These are phyloP conservation scores for Fusarium austroafricanum DNA, from an alignment of 2,329 filamentous ascomycete species.

Conservation along the genomic window DNA sequence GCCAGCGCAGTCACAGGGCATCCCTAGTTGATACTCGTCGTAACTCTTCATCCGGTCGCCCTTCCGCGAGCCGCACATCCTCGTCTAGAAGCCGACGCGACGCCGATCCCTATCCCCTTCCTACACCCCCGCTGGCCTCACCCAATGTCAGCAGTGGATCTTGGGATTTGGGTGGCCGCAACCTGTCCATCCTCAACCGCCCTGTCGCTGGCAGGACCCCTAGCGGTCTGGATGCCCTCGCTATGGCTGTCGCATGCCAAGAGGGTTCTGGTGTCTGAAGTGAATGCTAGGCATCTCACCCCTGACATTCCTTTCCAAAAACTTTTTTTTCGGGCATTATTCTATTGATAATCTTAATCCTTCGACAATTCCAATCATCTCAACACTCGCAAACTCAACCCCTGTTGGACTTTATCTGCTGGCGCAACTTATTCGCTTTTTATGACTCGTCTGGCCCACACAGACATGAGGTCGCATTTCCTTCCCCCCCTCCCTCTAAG, in stretches of 20 bases:
- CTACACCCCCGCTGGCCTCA: conserved; percentile 53
- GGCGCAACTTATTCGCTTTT: conserved; percentile 7
- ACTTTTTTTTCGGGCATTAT: conserved; percentile 6
- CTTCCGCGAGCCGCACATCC: conserved; percentile 47
- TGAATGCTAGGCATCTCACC: neutral
- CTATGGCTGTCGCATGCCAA: conserved; percentile 65
- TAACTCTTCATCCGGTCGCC: conserved; percentile 49
- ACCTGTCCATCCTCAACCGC: conserved; percentile 59
- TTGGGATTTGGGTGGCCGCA: conserved; percentile 62
- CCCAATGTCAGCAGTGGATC: conserved; percentile 50
- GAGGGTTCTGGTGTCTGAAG: conserved; percentile 51
- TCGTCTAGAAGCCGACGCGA: conserved; percentile 54
- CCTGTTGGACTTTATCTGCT: conserved; percentile 9
- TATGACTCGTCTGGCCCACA: neutral
- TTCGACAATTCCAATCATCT: conserved; percentile 3
- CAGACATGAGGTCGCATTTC: conserved; percentile 19
- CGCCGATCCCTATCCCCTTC: conserved; percentile 54
- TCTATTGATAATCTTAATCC: conserved; percentile 44
- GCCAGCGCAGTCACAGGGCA: conserved; percentile 50
- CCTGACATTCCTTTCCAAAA: conserved; percentile 1
- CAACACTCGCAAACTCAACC: neutral
- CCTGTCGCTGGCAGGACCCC: conserved; percentile 57
- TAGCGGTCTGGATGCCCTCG: conserved; percentile 66
- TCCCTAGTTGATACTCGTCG: conserved; percentile 50
- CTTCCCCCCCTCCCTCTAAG: neutral